Percentiles rank a stretch among this genome's conserved stretches.
Conservation (phyloP, 148 eudicot genomes). For the Rhododendron henanense region DNA sequence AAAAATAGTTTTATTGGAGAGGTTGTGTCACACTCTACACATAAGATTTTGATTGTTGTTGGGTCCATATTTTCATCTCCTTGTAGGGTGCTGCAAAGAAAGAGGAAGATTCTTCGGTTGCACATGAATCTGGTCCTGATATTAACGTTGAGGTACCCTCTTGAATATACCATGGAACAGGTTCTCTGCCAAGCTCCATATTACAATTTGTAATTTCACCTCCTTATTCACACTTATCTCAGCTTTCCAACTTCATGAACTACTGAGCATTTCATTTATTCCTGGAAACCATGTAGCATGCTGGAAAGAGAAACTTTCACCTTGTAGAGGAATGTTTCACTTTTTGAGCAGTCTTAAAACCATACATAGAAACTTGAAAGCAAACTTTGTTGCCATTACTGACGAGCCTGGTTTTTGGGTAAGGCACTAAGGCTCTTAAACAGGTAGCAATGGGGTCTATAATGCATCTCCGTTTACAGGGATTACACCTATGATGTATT, state of each 20-base stretch:
- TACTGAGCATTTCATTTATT: neutral
- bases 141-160: constrained; percentile 42
- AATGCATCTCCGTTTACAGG: neutral
- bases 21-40: constrained; percentile 3
- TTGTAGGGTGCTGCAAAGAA: constrained; percentile 35
- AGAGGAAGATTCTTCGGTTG: constrained; percentile 35
- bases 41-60: constrained; percentile 16
- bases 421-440: neutral
- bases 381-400: neutral
- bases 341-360: neutral
- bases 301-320: neutral
- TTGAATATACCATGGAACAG: constrained; percentile 6
- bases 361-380: neutral
- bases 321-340: neutral
- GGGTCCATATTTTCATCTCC: constrained; percentile 8
- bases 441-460: neutral
- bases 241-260: neutral
- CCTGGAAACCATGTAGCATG: neutral
- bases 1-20: constrained; percentile 8
- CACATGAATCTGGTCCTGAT: constrained; percentile 31
- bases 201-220: neutral
- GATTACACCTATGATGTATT: neutral
- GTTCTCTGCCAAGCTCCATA: constrained; percentile 6
- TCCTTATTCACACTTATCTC: neutral
- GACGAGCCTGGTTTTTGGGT: neutral